A percentile compares a stretch with the other conserved stretches of the same genome.
These are phyloP conservation scores for Cryphonectria radicalis DNA, from an alignment of 2,329 filamentous ascomycete genomes.

Conservation along the genomic window DNA sequence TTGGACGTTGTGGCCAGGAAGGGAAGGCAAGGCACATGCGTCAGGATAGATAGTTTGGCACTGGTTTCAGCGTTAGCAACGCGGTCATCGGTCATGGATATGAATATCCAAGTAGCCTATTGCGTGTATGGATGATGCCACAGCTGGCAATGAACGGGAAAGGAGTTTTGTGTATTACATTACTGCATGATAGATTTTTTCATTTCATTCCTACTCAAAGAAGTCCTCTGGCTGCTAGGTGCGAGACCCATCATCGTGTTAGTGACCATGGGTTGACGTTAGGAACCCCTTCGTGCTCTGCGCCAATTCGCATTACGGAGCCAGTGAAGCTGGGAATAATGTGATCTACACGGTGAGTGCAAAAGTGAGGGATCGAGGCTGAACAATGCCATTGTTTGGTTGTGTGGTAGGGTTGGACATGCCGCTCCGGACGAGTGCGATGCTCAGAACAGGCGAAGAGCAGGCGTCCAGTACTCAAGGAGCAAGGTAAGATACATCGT, in stretches of 20 bases:
- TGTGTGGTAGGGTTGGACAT: not conserved
- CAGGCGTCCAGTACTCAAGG: not conserved
- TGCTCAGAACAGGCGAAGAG: not conserved
- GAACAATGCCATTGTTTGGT: slow-evolving; percentile 27
- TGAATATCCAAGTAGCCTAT: not conserved
- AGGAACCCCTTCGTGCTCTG: not conserved
- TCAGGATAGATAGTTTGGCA: slow-evolving; percentile 5
- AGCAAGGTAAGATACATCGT: not conserved
- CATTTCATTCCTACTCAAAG: slow-evolving; percentile 9
- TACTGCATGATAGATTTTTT: slow-evolving; percentile 18
- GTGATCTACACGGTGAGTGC: not conserved
- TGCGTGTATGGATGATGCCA: slow-evolving; percentile 3
- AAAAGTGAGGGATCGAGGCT: slow-evolving; percentile 18
- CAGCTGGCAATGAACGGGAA: slow-evolving; percentile 11
- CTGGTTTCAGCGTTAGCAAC: slow-evolving; percentile 9
- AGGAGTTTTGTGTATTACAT: slow-evolving; percentile 20
- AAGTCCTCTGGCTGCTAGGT: not conserved
- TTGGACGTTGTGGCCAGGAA: slow-evolving; percentile 6
- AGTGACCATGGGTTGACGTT: not conserved
- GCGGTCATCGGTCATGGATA: slow-evolving; percentile 9
- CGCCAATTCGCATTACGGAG: not conserved
- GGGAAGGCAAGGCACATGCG: slow-evolving; percentile 14
- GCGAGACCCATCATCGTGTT: not conserved
- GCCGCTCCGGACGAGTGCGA: not conserved
- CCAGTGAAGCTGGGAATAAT: not conserved